Evolutionary conservation across 2,329 filamentous ascomycete species (phyloP).

Genomic region (Capronia coronata): DNA sequence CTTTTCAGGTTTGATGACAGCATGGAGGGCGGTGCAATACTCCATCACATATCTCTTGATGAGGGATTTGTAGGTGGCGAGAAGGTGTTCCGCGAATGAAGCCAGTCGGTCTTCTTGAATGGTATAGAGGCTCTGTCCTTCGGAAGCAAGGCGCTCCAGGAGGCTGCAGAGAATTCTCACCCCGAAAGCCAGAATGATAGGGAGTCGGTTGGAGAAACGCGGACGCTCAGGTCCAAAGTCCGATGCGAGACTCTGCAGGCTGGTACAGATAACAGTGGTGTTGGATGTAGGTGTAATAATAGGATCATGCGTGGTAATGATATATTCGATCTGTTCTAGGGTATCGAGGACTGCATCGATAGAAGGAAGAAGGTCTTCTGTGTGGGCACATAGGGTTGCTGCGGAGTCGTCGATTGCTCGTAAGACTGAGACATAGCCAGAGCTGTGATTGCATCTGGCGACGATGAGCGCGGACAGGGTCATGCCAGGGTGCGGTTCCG

Average conservation of each 20-base stretch:
- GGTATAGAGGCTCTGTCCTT: constrained; percentile 15
- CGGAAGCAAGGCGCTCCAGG: constrained; percentile 8
- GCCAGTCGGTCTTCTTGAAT: constrained; percentile 23
- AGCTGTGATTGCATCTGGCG: constrained; percentile 22
- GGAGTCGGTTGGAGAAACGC: constrained; percentile 16
- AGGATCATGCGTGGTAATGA: constrained; percentile 18
- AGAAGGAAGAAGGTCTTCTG: constrained; percentile 12
- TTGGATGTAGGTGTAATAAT: constrained; percentile 19
- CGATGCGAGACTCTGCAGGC: constrained; percentile 18
- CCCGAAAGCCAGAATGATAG: constrained; percentile 21
- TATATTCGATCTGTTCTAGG: constrained; percentile 19
- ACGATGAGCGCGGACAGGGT: constrained; percentile 21
- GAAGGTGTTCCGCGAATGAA: constrained; percentile 17
- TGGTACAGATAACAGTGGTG: constrained; percentile 15
- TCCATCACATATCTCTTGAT: constrained; percentile 22
- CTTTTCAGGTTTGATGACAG: constrained; percentile 23
- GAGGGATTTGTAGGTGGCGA: constrained; percentile 17
- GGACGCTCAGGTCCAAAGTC: constrained; percentile 22
- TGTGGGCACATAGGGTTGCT: constrained; percentile 10
- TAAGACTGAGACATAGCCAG: constrained; percentile 13
- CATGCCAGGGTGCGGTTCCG: constrained; percentile 25
- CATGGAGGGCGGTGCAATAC: constrained; percentile 21
- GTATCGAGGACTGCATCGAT: constrained; percentile 23
- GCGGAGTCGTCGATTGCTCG: constrained; percentile 19
- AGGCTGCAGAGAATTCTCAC: constrained; percentile 19